Conservation (phyloP, 345 rosid genomes). For the Eucalyptus guilfoylei region DNA sequence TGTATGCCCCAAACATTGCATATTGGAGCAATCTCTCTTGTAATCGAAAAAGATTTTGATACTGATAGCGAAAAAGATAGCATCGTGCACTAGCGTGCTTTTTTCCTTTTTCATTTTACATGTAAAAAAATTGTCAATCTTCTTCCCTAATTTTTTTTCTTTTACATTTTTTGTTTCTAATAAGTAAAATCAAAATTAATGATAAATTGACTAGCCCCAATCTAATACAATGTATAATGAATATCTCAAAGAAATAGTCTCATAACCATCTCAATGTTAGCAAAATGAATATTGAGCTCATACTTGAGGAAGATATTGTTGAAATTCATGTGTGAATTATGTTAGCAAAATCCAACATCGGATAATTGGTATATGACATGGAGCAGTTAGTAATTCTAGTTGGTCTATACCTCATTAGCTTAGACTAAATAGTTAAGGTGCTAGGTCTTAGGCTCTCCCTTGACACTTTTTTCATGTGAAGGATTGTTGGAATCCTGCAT, state of each 20-base stretch:
- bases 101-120: background rate
- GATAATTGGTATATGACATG: background rate
- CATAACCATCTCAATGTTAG: background rate
- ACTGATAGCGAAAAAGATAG: background rate
- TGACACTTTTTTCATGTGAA: background rate
- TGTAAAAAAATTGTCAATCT: background rate
- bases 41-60: background rate
- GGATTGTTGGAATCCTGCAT: background rate
- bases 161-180: background rate
- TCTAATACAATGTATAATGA: no score
- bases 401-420: background rate
- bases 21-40: background rate
- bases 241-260: background rate
- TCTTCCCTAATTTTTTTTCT: background rate
- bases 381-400: background rate
- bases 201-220: background rate
- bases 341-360: rapidly evolving
- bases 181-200: background rate
- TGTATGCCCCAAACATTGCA: background rate
- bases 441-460: background rate
- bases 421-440: background rate
- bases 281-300: background rate
- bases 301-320: background rate
- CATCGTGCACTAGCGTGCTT: background rate
- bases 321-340: background rate